Evolutionary conservation across 2,329 filamentous ascomycete species (phyloP), one percentile per base, ranked within the genome.

Genomic region (Pseudocercospora crystallina): DNA sequence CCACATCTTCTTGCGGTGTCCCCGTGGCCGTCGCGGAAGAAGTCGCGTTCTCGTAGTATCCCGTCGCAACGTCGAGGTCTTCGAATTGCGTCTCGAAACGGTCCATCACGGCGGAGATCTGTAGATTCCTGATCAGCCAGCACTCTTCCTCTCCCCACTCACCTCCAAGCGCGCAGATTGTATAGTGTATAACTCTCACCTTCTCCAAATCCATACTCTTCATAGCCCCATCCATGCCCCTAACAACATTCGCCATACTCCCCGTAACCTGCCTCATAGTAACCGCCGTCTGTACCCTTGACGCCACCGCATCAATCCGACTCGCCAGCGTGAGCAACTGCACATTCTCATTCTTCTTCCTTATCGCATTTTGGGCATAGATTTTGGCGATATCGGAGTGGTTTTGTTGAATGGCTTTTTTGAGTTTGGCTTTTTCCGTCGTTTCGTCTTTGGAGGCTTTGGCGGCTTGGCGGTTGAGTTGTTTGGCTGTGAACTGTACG

Each of bases 31-130:
- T 95, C 33, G 86, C 87, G 54, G 87, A 85, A 15, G 82, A 84
- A 56, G 91, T 92, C 53, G 89, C 88, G 65, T 91, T 90, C 71
- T 92, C 89, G 72, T 94, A 94, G 72, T 91, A 90, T 60, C 84
- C 75, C 8, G 75, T 76, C 35, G 74, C 74, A 36, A 77, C 75
- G 54, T 79, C 76, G 37, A 79, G 67, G 59, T 78, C 74, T 51
- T 78, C 75, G 61, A 78, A 77, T 56, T 78, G 75, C 44, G 77
- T 78, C 65, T 85, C 82, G 63, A 85, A 85, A 46, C 79, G 79
- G 61, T 85, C 82, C 82, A 85, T 85, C 38, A 85, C 80, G 39
- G 79, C 76, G 10, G 81, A 82, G 48, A 85, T 84, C 80, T 82
- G 57, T 32, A 20, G 5, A 9, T 42, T 12, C 29, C 31, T 36